A percentile compares a stretch with the other conserved stretches of the same genome.
phyloP scores from a whole-genome alignment of 129 eudicot genomes.

The Chrysanthemum makinoi region DNA sequence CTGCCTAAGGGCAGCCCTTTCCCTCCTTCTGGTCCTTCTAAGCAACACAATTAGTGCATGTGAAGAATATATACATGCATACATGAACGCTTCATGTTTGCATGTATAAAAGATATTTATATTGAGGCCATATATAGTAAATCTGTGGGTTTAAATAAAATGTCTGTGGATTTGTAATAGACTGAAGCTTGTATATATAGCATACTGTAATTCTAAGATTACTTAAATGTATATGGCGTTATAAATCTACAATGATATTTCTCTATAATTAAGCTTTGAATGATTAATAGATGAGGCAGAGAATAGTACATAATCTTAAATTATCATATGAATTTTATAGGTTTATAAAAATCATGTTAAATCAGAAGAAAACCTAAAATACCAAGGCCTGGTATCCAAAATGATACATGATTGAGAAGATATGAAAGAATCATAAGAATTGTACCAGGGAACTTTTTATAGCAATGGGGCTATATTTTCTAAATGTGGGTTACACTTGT shows the following conservation, averaged over 20 bases:
- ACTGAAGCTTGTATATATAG: slow-evolving; percentile 4
- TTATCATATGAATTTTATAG: too few relatives aligned
- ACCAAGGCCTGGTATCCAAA: too few relatives aligned
- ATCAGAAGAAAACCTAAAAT: too few relatives aligned
- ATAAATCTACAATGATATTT: background rate
- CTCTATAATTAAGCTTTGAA: background rate
- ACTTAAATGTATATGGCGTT: background rate
- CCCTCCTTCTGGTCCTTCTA: slow-evolving; percentile 76
- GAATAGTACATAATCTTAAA: too few relatives aligned
- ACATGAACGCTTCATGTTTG: background rate
- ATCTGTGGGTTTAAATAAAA: slow-evolving; percentile 7
- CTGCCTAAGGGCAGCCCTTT: slow-evolving; percentile 36
- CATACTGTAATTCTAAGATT: background rate
- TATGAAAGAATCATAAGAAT: too few relatives aligned
- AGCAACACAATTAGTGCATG: slow-evolving; percentile 31
- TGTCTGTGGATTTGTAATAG: background rate
- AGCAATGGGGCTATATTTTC: background rate
- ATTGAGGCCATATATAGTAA: slow-evolving; percentile 6
- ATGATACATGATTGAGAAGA: too few relatives aligned
- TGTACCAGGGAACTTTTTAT: too few relatives aligned
- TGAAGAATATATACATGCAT: slow-evolving; percentile 8
- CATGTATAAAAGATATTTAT: background rate
- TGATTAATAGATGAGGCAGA: background rate
- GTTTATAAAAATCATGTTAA: too few relatives aligned
- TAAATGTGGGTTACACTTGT: background rate